A percentile compares a stretch with the other conserved stretches of the same genome.
These are phyloP conservation scores for Fraxinus platypoda DNA, from an alignment of 305 asterid genomes.

Conservation along the genomic window DNA sequence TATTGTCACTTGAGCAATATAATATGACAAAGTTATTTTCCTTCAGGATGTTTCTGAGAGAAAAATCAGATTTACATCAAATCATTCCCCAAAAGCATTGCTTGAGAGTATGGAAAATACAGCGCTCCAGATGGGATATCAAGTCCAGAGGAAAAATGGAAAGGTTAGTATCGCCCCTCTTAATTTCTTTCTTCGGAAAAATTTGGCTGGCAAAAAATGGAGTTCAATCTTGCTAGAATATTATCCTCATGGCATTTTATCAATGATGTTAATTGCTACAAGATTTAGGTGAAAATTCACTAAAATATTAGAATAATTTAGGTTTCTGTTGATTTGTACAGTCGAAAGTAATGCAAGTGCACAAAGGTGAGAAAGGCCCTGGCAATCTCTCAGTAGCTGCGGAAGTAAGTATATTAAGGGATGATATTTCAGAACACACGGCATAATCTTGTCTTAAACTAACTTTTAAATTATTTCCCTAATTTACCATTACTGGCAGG, in stretches of 20 bases:
- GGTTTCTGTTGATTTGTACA: conserved; percentile 27
- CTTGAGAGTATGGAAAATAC: conserved; percentile 65
- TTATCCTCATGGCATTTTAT: not conserved
- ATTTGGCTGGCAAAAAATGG: not conserved
- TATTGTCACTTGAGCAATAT: not conserved
- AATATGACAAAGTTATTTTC: not conserved
- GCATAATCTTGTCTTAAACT: not conserved
- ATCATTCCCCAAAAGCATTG: conserved; percentile 70
- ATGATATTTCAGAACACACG: not conserved
- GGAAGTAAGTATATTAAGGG: conserved; percentile 52
- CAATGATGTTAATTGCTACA: not conserved
- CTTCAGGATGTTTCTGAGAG: conserved; percentile 85
- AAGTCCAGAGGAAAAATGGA: conserved; percentile 76
- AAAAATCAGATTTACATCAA: conserved; percentile 81
- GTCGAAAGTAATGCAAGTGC: conserved; percentile 64
- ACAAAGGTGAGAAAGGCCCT: conserved; percentile 44
- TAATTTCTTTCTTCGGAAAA: not conserved
- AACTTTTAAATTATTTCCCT: not conserved
- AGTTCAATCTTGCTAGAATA: not conserved
- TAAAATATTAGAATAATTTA: conserved; percentile 6
- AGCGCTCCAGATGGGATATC: conserved; percentile 66
- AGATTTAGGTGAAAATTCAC: not conserved
- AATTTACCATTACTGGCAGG: conserved; percentile 44
- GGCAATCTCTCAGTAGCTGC: conserved; percentile 66
- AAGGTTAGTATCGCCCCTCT: conserved; percentile 48